Percentiles rank a stretch among this genome's conserved stretches.
Conservation (phyloP, 805 yeast species). For the Zygotorulaspora florentina region DNA sequence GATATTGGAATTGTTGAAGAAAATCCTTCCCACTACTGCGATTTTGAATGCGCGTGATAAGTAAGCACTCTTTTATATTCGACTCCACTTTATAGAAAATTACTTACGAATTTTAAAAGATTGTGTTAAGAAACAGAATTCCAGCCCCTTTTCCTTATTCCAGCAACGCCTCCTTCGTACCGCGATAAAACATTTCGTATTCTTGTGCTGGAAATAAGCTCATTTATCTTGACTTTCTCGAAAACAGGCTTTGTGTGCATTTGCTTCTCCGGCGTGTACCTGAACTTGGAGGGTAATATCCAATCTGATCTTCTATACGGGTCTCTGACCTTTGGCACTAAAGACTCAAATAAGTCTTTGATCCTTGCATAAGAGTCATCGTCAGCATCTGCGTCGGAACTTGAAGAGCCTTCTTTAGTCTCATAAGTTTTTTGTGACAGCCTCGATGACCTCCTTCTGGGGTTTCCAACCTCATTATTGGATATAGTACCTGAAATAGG, state of each 20-base stretch:
- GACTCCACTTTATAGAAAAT: neutral
- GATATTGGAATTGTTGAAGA: constrained; percentile 54
- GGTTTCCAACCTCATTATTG: constrained; percentile 8
- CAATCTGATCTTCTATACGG: constrained; percentile 37
- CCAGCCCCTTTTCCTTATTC: constrained; percentile 27
- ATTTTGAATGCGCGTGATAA: constrained; percentile 7
- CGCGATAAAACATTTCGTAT: constrained; percentile 28
- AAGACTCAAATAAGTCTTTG: constrained; percentile 28
- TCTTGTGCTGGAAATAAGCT: constrained; percentile 22
- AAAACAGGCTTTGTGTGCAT: constrained; percentile 31
- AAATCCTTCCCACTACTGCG: constrained; percentile 29
- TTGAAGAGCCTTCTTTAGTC: neutral
- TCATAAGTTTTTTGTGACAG: constrained; percentile 18
- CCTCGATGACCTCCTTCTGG: constrained; percentile 27
- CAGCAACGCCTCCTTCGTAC: constrained; percentile 36
- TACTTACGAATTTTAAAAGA: constrained; percentile 1
- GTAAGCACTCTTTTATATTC: neutral
- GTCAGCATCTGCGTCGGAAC: constrained; percentile 5
- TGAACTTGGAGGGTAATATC: constrained; percentile 30
- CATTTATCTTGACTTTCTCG: constrained; percentile 32
- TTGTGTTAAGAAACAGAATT: constrained; percentile 3
- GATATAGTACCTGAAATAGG: constrained; percentile 14
- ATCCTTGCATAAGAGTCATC: constrained; percentile 14
- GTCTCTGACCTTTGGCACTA: constrained; percentile 28
- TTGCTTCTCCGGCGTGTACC: constrained; percentile 34